Percentiles rank a stretch among this genome's conserved stretches.
Conservation (phyloP, 2,329 filamentous ascomycete genomes). For the Ophiostoma ulmi region DNA sequence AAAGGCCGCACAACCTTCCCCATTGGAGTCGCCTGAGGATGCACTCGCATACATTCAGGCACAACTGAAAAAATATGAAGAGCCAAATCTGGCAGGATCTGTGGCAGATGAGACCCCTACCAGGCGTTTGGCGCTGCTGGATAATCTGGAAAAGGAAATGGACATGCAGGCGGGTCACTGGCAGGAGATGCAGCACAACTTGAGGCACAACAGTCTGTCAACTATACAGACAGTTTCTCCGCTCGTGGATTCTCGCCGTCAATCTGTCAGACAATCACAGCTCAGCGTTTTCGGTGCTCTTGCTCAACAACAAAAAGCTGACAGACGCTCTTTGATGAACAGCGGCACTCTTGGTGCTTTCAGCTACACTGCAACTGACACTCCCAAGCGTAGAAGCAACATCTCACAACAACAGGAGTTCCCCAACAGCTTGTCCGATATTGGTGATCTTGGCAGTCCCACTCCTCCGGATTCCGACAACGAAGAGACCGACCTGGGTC, state of each 20-base stretch:
- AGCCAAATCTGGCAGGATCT: constrained; percentile 31
- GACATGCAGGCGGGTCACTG: constrained; percentile 55
- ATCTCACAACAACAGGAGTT: constrained; percentile 15
- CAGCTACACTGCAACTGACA: constrained; percentile 13
- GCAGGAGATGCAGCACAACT: constrained; percentile 51
- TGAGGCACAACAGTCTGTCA: constrained; percentile 49
- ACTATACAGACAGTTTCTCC: constrained; percentile 38
- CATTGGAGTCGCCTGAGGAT: constrained; percentile 48
- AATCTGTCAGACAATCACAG: not conserved
- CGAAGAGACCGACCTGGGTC: constrained; percentile 35
- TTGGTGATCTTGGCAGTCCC: constrained; percentile 47
- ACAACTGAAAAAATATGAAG: constrained; percentile 48
- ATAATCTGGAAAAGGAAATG: constrained; percentile 59
- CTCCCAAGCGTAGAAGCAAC: not conserved
- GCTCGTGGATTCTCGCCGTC: constrained; percentile 17
- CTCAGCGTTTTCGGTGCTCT: not conserved
- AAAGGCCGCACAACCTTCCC: constrained; percentile 47
- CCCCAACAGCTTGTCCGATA: constrained; percentile 32
- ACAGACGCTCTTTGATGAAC: not conserved
- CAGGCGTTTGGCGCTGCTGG: constrained; percentile 47
- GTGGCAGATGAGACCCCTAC: constrained; percentile 38
- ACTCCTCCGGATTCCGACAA: constrained; percentile 52
- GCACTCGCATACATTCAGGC: constrained; percentile 48
- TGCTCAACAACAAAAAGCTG: not conserved
- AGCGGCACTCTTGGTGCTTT: constrained; percentile 2